Conservation (phyloP, 2,329 filamentous ascomycete species). For the Diaporthe destruens region DNA sequence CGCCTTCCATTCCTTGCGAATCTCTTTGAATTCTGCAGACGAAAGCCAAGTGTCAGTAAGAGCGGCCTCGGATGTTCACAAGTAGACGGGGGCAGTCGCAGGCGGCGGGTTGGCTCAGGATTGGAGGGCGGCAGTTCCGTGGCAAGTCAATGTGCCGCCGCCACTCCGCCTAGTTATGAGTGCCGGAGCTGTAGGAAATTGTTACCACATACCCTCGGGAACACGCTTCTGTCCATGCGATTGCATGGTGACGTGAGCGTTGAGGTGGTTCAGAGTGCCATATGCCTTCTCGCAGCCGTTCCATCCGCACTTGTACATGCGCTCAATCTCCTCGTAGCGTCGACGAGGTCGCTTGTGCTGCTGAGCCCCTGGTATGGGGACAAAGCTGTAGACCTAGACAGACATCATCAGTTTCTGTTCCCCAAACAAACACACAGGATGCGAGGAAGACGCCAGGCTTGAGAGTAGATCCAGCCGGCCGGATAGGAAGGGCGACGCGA, state of each 20-base stretch:
- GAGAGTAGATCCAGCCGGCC: not conserved
- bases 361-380: conserved; percentile 95
- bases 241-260: conserved; percentile 99
- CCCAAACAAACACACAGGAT: not conserved
- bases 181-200: not conserved
- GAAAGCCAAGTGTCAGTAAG: conserved; percentile 45
- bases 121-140: too few species aligned
- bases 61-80: conserved; percentile 1
- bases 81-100: too few species aligned
- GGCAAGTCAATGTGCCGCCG: conserved; percentile 43
- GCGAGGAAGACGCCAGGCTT: not conserved
- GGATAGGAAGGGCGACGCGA: not conserved
- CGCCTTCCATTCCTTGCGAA: conserved; percentile 98
- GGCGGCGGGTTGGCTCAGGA: not conserved
- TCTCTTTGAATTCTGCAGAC: conserved; percentile 93
- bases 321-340: conserved; percentile 97
- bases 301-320: conserved; percentile 99
- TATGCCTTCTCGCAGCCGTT: conserved; percentile 99
- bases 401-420: conserved; percentile 43
- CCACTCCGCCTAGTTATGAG: not conserved
- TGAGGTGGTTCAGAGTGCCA: conserved; percentile 95
- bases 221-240: conserved; percentile 94
- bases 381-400: conserved; percentile 94
- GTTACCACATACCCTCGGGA: conserved; percentile 86
- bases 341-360: conserved; percentile 96